These are phyloP conservation scores for Penicillium tannophilum DNA, from an alignment of 495 filamentous ascomycete genomes.

Conservation along the genomic window DNA sequence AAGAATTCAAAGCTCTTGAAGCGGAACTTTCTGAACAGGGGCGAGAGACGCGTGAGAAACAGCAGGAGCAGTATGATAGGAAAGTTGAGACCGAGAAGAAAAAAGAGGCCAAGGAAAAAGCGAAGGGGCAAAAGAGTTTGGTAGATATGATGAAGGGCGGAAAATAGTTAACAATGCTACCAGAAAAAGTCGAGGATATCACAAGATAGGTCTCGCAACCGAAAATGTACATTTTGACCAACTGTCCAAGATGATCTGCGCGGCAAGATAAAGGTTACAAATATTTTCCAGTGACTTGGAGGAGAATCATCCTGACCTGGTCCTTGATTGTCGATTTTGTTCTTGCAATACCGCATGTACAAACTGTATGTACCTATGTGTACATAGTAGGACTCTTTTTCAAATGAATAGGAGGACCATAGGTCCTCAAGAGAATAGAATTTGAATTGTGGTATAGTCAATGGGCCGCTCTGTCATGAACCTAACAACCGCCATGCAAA, in stretches of 20 bases:
- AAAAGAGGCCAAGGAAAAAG: conserved; percentile 45
- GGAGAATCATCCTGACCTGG: too few species aligned
- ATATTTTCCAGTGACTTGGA: too few species aligned
- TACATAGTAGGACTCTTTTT: neutral
- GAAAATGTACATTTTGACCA: too few species aligned
- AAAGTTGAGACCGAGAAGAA: conserved; percentile 64
- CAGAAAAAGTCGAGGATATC: neutral
- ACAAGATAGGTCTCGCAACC: too few species aligned
- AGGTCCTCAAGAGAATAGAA: conserved; percentile 10
- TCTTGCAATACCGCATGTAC: too few species aligned
- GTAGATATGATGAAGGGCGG: conserved; percentile 42
- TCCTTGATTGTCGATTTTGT: too few species aligned
- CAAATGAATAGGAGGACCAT: conserved; percentile 15
- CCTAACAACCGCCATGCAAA: conserved; percentile 26
- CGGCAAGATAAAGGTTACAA: too few species aligned
- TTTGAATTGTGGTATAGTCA: conserved; percentile 32
- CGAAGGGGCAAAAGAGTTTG: conserved; percentile 47
- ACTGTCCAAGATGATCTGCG: too few species aligned
- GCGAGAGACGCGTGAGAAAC: conserved; percentile 66
- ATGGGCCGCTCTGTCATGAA: conserved; percentile 24
- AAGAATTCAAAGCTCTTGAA: conserved; percentile 68
- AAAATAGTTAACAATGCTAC: conserved; percentile 3
- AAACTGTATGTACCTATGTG: too few species aligned
- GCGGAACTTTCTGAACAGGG: conserved; percentile 67
- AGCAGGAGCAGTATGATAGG: conserved; percentile 73